phyloP scores from a whole-genome alignment of 2,329 filamentous ascomycete species.

The Botrytis squamosa region DNA sequence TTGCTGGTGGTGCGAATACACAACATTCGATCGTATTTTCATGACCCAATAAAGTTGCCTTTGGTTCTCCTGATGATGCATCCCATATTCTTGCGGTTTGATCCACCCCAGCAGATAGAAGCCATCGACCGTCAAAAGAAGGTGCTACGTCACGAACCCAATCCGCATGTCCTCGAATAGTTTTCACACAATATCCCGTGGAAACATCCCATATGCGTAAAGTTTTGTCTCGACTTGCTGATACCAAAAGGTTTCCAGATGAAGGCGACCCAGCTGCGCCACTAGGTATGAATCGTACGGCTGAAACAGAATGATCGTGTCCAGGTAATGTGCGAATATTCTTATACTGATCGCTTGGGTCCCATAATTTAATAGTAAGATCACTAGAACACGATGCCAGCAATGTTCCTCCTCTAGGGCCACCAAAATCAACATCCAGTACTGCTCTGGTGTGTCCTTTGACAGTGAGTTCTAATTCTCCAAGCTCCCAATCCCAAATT shows the following conservation, averaged over 20 bases:
- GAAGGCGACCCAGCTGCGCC: conserved; percentile 73
- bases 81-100: conserved; percentile 84
- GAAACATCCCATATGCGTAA: conserved; percentile 90
- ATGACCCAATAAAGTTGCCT: conserved; percentile 78
- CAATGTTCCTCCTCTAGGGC: conserved; percentile 74
- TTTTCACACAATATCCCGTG: conserved; percentile 89
- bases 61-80: conserved; percentile 68
- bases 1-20: conserved; percentile 74
- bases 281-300: conserved; percentile 83
- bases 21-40: conserved; percentile 87
- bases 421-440: conserved; percentile 85
- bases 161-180: conserved; percentile 78
- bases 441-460: conserved; percentile 92
- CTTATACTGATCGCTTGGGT: conserved; percentile 88
- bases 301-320: conserved; percentile 89
- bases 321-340: conserved; percentile 89
- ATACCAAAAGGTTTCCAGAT: conserved; percentile 83
- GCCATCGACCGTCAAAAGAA: conserved; percentile 77
- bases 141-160: conserved; percentile 91
- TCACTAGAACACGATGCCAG: conserved; percentile 72
- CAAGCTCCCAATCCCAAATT: conserved; percentile 95
- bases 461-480: conserved; percentile 83
- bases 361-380: conserved; percentile 92
- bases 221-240: conserved; percentile 80
- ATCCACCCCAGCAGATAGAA: conserved; percentile 81